These are phyloP conservation scores for Aspergillus fischeri DNA, from an alignment of 2,329 filamentous ascomycete species.

Conservation along the genomic window DNA sequence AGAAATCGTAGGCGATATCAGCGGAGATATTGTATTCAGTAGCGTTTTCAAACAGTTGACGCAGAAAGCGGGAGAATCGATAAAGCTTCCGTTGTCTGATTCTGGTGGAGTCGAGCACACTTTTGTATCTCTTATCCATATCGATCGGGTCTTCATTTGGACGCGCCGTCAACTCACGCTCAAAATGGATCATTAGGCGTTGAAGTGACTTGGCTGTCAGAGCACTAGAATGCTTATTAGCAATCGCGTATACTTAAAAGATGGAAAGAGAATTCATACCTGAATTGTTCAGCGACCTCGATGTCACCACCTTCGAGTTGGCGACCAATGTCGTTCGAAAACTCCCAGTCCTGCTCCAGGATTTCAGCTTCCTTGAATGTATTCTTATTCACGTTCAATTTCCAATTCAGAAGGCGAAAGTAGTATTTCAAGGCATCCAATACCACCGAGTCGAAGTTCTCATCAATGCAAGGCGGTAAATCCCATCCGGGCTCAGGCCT, in stretches of 20 bases:
- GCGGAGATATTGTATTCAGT: constrained; percentile 84
- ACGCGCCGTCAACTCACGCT: constrained; percentile 79
- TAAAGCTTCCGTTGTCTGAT: constrained; percentile 95
- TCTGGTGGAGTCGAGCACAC: constrained; percentile 89
- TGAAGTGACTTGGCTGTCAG: constrained; percentile 89
- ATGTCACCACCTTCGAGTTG: constrained; percentile 92
- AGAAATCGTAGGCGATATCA: constrained; percentile 68
- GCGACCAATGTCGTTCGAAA: constrained; percentile 87
- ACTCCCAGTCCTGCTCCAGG: constrained; percentile 95
- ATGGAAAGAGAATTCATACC: constrained; percentile 36
- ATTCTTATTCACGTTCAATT: constrained; percentile 94
- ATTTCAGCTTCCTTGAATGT: constrained; percentile 99
- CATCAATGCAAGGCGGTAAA: constrained; percentile 90
- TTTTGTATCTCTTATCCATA: constrained; percentile 97
- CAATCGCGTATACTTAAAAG: background rate
- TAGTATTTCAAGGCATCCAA: constrained; percentile 94
- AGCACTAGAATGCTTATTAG: constrained; percentile 48
- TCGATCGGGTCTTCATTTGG: constrained; percentile 78
- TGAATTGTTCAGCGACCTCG: constrained; percentile 97
- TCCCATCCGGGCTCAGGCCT: constrained; percentile 91
- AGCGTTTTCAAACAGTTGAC: constrained; percentile 91
- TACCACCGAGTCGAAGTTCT: constrained; percentile 89
- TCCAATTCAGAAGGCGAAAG: constrained; percentile 98
- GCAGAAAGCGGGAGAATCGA: constrained; percentile 85
- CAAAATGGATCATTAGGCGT: constrained; percentile 84